Conservation (phyloP, 805 yeast genomes). For the Huiozyma naganishii region DNA sequence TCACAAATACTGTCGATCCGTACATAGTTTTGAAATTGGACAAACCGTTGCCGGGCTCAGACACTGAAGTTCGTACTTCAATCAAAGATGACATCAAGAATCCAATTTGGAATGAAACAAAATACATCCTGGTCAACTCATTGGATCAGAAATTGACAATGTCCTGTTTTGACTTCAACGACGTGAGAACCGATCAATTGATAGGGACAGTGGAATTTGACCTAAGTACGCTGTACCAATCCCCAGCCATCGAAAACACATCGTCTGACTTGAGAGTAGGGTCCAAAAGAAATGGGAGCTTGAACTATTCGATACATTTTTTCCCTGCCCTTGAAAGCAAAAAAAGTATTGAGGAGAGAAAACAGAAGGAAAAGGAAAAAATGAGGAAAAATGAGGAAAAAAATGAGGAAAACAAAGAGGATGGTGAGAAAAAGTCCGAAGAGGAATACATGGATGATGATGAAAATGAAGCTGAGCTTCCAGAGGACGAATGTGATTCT, state of each 20-base stretch:
- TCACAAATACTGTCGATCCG: constrained; percentile 44
- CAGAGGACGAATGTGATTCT: constrained; percentile 46
- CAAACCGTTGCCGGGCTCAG: constrained; percentile 35
- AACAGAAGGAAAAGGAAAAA: constrained; percentile 6
- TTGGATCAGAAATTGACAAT: constrained; percentile 48
- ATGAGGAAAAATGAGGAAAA: constrained; percentile 1
- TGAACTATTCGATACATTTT: constrained; percentile 45
- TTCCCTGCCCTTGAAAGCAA: constrained; percentile 23
- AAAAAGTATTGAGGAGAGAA: constrained; percentile 2
- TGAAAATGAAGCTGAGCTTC: constrained; percentile 24
- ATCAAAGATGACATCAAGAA: constrained; percentile 44
- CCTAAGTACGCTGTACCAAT: constrained; percentile 49
- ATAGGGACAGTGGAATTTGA: constrained; percentile 44
- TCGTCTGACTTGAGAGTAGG: constrained; percentile 28
- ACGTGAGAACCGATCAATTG: constrained; percentile 43
- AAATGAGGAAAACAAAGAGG: constrained; percentile 6
- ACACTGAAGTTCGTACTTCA: constrained; percentile 36
- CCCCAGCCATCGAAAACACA: constrained; percentile 23
- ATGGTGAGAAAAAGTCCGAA: neutral
- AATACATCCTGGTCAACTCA: constrained; percentile 44
- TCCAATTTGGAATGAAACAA: constrained; percentile 61
- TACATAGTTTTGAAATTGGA: constrained; percentile 40
- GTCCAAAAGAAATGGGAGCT: constrained; percentile 42
- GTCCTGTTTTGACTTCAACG: constrained; percentile 44
- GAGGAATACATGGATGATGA: constrained; percentile 9